Base-by-base conservation (phyloP, 306 rosid genomes). In the Malus fusca region DNA sequence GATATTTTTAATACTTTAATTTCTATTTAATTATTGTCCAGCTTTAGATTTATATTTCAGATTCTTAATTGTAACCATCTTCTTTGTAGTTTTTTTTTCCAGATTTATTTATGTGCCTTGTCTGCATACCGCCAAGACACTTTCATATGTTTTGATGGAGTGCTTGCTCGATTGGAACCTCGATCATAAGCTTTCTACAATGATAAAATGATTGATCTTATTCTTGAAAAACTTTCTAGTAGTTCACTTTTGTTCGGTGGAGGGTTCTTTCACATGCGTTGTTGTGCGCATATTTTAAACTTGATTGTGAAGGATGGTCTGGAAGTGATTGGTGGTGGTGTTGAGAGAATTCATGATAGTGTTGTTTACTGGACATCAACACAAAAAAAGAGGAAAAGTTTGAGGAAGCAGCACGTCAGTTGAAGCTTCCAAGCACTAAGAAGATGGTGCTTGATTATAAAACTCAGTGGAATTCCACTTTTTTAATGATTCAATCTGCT, bases 31-130 rank as follows among this genome's bases (percentile, higher is more conserved):
- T 11, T 43, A 43, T 35, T 35, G 13, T 19, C 10, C 10, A 58
- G 63, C 23, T 58, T 58, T 58, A 10, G 11, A 58, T 10, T 58
- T 8, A 58, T 19, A 22, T 23, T 58, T 58, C 11, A 58, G 1
- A 26, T 26, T 26, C 23, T 58, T 58, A 9, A 22, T 58, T 58
- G 14, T 21, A 58, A 21, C 11, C 23, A 10, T 33, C 3, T 66
- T 26, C 30, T 25, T 26, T 11, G 13, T 5, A 56, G 4, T 8
- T 11, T 43, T 43, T 43, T 43, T 43, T 43, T 43, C 11, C 48
- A 56, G 51, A 51, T 68, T 68, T 59, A 19, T 25, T 2, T 77
- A 33, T 69, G 31, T 77, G 46, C 35, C 75, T 25, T 77, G 69
- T 19, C 74, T 42, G 10, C 43, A 35, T 40, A n/a, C 6, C 4